Conservation (phyloP, 1,284 basidiomycete genomes). For the Malassezia yamatoensis region DNA sequence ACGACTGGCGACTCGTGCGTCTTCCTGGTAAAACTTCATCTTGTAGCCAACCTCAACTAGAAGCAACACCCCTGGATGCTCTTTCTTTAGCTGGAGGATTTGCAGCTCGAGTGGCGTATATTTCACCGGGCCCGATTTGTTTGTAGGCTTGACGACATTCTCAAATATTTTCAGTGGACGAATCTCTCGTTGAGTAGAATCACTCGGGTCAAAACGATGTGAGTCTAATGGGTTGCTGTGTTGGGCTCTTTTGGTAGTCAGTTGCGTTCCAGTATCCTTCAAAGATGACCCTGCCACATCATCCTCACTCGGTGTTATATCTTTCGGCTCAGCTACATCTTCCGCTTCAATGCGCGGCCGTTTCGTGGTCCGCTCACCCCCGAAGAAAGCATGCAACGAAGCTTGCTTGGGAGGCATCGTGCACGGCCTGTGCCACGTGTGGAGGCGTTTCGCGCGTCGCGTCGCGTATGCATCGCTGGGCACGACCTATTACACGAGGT, state of each 20-base stretch:
- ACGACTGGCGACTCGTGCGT: slow-evolving; percentile 72
- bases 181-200: background rate
- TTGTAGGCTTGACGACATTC: background rate
- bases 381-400: slow-evolving; percentile 4
- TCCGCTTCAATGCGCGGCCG: background rate
- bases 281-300: too few relatives aligned
- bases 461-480: background rate
- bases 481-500: background rate
- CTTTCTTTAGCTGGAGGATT: slow-evolving; percentile 34
- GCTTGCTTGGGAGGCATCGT: slow-evolving; percentile 1
- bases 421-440: slow-evolving; percentile 2
- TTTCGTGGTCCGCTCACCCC: background rate
- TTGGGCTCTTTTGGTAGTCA: background rate
- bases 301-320: background rate
- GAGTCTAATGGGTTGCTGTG: background rate
- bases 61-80: slow-evolving; percentile 63
- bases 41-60: slow-evolving; percentile 60
- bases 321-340: background rate
- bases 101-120: slow-evolving; percentile 52
- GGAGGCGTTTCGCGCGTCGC: background rate
- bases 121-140: slow-evolving; percentile 26
- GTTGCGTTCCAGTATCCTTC: background rate
- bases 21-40: slow-evolving; percentile 72
- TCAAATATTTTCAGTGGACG: background rate
- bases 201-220: background rate